Evolutionary conservation across 176 grass and related monocot genomes (phyloP).

Genomic region (Saccharum spontaneum): DNA sequence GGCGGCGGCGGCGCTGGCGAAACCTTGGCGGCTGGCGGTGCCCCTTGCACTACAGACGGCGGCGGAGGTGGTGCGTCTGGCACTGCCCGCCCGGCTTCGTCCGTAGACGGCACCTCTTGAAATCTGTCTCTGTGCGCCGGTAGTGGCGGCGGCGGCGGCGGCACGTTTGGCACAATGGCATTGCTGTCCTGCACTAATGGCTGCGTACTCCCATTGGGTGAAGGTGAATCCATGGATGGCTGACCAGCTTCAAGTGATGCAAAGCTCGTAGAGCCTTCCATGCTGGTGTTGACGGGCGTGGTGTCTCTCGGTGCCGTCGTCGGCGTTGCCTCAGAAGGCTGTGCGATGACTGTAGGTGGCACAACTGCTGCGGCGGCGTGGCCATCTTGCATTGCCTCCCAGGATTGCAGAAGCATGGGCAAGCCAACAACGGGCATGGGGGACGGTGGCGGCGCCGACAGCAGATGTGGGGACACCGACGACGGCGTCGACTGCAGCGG

Average conservation of each 20-base stretch:
- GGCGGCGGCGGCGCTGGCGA: conserved; percentile 25
- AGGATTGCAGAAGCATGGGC: conserved; percentile 32
- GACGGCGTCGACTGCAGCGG: neutral
- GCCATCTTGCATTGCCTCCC: conserved; percentile 1
- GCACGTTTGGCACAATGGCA: neutral
- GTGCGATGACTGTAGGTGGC: neutral
- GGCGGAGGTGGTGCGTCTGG: neutral
- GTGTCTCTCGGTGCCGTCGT: neutral
- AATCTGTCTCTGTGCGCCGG: neutral
- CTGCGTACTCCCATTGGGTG: neutral
- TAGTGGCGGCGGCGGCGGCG: neutral
- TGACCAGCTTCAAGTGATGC: neutral
- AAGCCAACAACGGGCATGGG: conserved; percentile 23
- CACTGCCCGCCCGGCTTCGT: neutral
- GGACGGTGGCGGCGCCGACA: conserved; percentile 41
- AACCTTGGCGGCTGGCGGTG: neutral
- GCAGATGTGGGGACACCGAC: conserved; percentile 9
- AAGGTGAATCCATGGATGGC: conserved; percentile 5
- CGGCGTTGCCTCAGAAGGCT: neutral
- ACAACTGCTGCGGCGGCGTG: neutral
- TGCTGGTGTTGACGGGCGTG: too few species aligned
- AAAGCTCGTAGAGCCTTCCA: too few species aligned
- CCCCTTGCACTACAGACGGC: neutral
- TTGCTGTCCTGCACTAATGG: neutral
- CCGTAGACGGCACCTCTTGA: neutral